Percentiles rank a stretch among this genome's conserved stretches.
Evolutionary conservation across 257 asterid genomes (phyloP).

Genomic region (Ajuga chamaepitys): DNA sequence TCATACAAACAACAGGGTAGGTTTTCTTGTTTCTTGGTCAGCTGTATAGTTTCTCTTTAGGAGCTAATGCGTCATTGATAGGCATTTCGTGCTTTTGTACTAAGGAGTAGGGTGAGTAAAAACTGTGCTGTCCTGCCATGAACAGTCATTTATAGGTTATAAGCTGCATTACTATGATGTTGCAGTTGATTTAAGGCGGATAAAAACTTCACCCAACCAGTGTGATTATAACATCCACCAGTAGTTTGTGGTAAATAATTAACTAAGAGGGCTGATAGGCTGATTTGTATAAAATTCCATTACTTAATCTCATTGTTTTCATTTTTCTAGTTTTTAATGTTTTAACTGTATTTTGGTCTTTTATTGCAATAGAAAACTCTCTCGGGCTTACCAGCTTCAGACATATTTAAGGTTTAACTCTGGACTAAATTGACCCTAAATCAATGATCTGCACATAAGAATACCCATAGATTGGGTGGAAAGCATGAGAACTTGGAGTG

Average conservation of each 20-base stretch:
- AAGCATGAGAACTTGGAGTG: background rate
- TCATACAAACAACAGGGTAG: slow-evolving; percentile 76
- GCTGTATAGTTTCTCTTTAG: background rate
- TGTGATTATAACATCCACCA: background rate
- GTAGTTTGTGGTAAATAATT: background rate
- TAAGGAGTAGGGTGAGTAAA: background rate
- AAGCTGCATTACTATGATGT: background rate
- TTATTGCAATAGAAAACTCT: background rate
- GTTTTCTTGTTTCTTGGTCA: slow-evolving; percentile 19
- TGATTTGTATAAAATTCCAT: background rate
- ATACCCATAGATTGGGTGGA: background rate
- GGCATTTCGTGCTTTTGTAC: background rate
- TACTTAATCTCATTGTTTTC: background rate
- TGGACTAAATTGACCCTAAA: background rate
- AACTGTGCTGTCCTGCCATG: slow-evolving; percentile 2
- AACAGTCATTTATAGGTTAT: background rate
- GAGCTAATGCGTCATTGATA: background rate
- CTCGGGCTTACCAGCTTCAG: background rate
- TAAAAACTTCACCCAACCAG: background rate
- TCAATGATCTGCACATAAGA: background rate
- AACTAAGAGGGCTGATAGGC: background rate
- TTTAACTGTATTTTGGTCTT: background rate
- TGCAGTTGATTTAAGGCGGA: background rate
- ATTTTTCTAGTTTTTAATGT: background rate
- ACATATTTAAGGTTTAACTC: background rate